These are phyloP conservation scores for Alternaria solani DNA, from an alignment of 2,329 filamentous ascomycete genomes.

Conservation along the genomic window DNA sequence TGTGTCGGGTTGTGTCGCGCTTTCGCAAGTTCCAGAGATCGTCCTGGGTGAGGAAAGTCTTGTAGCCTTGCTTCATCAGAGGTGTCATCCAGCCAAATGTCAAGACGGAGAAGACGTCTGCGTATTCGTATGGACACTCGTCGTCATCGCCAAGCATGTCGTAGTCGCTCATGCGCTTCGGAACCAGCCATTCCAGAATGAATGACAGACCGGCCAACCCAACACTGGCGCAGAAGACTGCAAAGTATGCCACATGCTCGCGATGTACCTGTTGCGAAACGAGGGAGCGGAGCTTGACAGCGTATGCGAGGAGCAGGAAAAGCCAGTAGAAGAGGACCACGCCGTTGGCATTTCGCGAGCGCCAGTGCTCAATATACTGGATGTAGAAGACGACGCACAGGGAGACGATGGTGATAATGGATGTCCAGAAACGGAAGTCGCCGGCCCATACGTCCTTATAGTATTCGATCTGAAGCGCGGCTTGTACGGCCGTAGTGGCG, in stretches of 20 bases:
- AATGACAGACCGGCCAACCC: conserved; percentile 76
- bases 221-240: conserved; percentile 75
- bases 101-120: conserved; percentile 89
- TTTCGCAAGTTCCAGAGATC: conserved; percentile 92
- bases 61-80: conserved; percentile 94
- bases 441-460: conserved; percentile 75
- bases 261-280: conserved; percentile 77
- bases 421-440: conserved; percentile 89
- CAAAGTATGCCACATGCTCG: conserved; percentile 75
- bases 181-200: conserved; percentile 82
- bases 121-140: conserved; percentile 85
- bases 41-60: conserved; percentile 88
- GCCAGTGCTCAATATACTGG: conserved; percentile 86
- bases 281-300: conserved; percentile 85
- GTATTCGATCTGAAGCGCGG: conserved; percentile 76
- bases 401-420: conserved; percentile 74
- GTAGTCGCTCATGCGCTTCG: conserved; percentile 76
- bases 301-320: conserved; percentile 78
- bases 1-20: conserved; percentile 78
- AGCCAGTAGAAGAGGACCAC: conserved; percentile 94
- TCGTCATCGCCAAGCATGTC: conserved; percentile 72
- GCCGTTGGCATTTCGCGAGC: conserved; percentile 83
- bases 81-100: conserved; percentile 99
- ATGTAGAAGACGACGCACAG: conserved; percentile 77
- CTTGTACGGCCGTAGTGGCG: conserved; percentile 73